phyloP scores from a whole-genome alignment of 306 rosid genomes.

The Dryas drummondii region DNA sequence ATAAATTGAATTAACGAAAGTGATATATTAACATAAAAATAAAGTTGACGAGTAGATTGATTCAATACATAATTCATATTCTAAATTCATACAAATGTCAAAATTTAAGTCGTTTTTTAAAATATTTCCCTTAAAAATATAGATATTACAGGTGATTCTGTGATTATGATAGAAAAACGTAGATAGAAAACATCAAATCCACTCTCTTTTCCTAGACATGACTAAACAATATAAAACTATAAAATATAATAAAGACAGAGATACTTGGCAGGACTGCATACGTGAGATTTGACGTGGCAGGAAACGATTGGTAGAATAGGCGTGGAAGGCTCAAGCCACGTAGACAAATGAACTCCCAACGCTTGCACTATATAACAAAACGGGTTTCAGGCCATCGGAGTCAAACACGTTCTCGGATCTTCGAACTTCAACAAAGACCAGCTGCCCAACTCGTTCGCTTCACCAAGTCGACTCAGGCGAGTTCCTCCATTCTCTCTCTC shows the following conservation, averaged over 20 bases:
- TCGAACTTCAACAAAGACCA: not conserved
- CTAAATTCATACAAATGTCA: too few relatives aligned
- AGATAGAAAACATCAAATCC: too few relatives aligned
- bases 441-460: not conserved
- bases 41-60: too few relatives aligned
- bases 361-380: not conserved
- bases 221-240: not conserved
- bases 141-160: too few relatives aligned
- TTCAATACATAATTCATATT: too few relatives aligned
- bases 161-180: too few relatives aligned
- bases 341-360: not conserved
- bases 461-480: constrained; percentile 26
- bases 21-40: too few relatives aligned
- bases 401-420: not conserved
- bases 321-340: constrained; percentile 14
- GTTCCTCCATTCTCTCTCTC: not conserved
- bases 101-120: too few relatives aligned
- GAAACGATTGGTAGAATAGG: constrained; percentile 7
- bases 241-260: not conserved
- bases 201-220: too few relatives aligned
- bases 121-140: too few relatives aligned
- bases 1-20: too few relatives aligned
- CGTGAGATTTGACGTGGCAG: constrained; percentile 13
- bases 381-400: not conserved
- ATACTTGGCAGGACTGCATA: not conserved